Conservation (phyloP, 75 land plant genomes). For the Larix kaempferi region DNA sequence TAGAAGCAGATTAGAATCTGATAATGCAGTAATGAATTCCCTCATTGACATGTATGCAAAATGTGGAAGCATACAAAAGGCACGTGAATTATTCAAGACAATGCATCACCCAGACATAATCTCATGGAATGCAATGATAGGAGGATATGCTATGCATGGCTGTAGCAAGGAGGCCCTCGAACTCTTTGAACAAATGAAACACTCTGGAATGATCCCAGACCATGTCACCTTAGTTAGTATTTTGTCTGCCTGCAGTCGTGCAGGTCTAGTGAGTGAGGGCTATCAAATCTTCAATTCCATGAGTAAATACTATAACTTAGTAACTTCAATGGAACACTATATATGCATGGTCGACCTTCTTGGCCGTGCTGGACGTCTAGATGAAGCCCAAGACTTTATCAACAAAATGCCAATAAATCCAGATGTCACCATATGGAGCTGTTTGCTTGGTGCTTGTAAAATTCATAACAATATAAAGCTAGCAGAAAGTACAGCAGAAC, state of each 20-base stretch:
- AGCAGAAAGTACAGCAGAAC: constrained; percentile 10
- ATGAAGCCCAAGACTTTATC: constrained; percentile 20
- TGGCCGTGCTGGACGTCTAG: constrained; percentile 18
- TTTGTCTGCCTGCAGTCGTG: constrained; percentile 27
- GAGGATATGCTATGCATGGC: constrained; percentile 30
- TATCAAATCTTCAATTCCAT: constrained; percentile 18
- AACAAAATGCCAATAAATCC: constrained; percentile 12
- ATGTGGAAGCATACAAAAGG: constrained; percentile 25
- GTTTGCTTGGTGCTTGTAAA: constrained; percentile 19
- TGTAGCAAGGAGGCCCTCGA: constrained; percentile 19
- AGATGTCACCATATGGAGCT: constrained; percentile 3
- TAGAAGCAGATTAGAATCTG: constrained; percentile 1
- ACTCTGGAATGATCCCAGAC: constrained; percentile 24
- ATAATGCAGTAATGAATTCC: constrained; percentile 11
- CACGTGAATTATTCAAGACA: constrained; percentile 13
- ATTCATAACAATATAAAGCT: not conserved
- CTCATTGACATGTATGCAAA: constrained; percentile 31
- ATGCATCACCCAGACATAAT: constrained; percentile 8
- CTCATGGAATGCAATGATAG: constrained; percentile 32
- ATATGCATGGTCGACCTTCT: constrained; percentile 24
- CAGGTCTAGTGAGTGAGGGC: constrained; percentile 25
- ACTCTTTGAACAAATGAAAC: constrained; percentile 26
- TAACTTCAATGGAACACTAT: constrained; percentile 25
- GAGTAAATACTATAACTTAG: constrained; percentile 3
- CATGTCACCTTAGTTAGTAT: constrained; percentile 28